Conservation (phyloP, 257 asterid genomes). For the Prunella vulgaris region DNA sequence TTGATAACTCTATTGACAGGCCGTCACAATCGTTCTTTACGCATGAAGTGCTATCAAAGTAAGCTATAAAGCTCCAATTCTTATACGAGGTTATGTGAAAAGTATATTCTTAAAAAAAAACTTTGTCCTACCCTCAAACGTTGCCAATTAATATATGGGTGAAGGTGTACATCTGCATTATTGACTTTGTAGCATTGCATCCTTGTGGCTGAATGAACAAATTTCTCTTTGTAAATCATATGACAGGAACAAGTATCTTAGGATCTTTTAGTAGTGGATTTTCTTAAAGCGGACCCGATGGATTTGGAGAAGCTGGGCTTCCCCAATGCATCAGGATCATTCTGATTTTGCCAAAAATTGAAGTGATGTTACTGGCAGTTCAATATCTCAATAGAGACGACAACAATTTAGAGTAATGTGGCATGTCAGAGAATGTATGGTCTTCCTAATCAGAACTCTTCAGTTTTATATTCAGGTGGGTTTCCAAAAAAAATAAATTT, state of each 20-base stretch:
- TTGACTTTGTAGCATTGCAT: slow-evolving; percentile 19
- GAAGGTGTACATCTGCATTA: slow-evolving; percentile 9
- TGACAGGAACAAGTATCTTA: slow-evolving; percentile 59
- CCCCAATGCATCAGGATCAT: slow-evolving; percentile 92
- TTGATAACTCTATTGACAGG: slow-evolving; percentile 92
- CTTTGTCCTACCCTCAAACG: not conserved
- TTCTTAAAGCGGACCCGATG: slow-evolving; percentile 93
- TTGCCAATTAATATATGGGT: slow-evolving; percentile 7
- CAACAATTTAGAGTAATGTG: slow-evolving; percentile 87
- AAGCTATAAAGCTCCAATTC: slow-evolving; percentile 30
- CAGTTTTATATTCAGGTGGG: slow-evolving; percentile 92
- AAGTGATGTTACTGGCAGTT: slow-evolving; percentile 36
- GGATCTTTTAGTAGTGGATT: slow-evolving; percentile 90
- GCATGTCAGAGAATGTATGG: slow-evolving; percentile 98
- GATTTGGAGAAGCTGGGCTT: slow-evolving; percentile 98
- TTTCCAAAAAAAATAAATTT: not conserved
- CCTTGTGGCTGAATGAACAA: slow-evolving; percentile 19
- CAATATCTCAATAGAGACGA: slow-evolving; percentile 62
- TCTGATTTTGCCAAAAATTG: slow-evolving; percentile 64
- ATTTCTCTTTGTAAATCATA: slow-evolving; percentile 19
- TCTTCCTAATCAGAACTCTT: slow-evolving; percentile 91
- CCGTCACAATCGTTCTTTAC: slow-evolving; percentile 92
- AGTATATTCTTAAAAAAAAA: not conserved
- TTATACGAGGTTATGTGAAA: slow-evolving; percentile 8
- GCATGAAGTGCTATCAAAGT: slow-evolving; percentile 91